Percentiles rank a stretch among this genome's conserved stretches.
Conservation (phyloP, 176 grass and related monocot species). For the Carex pumila region DNA sequence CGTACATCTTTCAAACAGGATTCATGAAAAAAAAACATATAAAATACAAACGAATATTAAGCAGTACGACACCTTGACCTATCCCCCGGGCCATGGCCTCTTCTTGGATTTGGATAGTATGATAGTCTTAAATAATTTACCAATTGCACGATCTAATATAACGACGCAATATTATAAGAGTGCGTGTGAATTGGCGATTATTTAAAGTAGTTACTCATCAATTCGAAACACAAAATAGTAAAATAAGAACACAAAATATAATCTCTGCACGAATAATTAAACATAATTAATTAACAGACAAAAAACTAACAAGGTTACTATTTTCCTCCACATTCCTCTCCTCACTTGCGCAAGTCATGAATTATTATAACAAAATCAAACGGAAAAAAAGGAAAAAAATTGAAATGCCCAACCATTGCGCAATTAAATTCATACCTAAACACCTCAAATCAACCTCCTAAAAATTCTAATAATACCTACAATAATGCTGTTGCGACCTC, state of each 20-base stretch:
- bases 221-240: too few species aligned
- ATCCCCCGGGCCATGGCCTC: neutral
- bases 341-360: constrained; percentile 3
- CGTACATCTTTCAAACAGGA: neutral
- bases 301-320: neutral
- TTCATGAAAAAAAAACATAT: neutral
- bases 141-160: neutral
- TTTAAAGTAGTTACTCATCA: too few species aligned
- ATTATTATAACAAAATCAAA: neutral
- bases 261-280: neutral
- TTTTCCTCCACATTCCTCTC: neutral
- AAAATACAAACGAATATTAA: neutral
- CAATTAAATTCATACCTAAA: neutral
- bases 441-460: constrained; percentile 7
- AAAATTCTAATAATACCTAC: neutral
- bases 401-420: neutral
- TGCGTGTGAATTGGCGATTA: too few species aligned
- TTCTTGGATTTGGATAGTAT: too few species aligned
- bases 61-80: neutral
- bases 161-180: neutral
- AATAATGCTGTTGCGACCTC: constrained; percentile 36
- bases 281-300: neutral
- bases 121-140: neutral
- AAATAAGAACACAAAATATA: neutral
- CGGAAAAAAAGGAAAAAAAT: neutral